Percentiles rank a stretch among this genome's conserved stretches.
Evolutionary conservation across 495 filamentous ascomycete species (phyloP).

Genomic region (Xeromyces bisporus): DNA sequence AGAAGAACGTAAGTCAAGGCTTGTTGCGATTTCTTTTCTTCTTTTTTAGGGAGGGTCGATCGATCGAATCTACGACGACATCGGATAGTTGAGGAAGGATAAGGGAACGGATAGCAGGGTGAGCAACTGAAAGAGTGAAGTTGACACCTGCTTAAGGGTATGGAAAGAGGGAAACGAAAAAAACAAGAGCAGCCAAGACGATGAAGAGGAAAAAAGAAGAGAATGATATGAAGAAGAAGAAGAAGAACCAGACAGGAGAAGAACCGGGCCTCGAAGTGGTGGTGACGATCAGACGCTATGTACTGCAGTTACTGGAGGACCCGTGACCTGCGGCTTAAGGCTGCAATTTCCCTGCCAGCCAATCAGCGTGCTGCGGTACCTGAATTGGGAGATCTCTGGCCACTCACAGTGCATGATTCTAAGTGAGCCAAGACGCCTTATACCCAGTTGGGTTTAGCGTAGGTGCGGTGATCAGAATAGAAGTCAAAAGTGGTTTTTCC

Average conservation of each 20-base stretch:
- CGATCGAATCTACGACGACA: slow-evolving; percentile 5
- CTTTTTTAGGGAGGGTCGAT: background rate
- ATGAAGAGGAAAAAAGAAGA: background rate
- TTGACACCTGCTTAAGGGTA: slow-evolving; percentile 38
- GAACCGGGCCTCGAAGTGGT: no score
- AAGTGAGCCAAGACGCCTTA: no score
- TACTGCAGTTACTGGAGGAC: no score
- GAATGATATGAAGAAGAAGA: background rate
- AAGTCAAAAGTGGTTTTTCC: no score
- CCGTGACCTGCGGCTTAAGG: no score
- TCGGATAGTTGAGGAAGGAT: slow-evolving; percentile 1
- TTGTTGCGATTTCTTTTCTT: no score
- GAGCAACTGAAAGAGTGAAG: slow-evolving; percentile 75
- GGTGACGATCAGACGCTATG: no score
- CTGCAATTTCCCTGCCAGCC: background rate
- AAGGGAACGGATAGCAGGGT: slow-evolving; percentile 39
- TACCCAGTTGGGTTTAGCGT: no score
- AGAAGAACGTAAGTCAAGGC: no score
- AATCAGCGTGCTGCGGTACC: background rate
- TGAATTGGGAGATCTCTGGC: background rate
- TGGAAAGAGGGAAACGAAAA: slow-evolving; percentile 17
- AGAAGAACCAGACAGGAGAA: no score
- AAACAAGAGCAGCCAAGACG: background rate
- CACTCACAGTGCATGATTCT: background rate
- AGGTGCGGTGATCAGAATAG: no score